Percentiles rank a stretch among this genome's conserved stretches.
Evolutionary conservation across 495 filamentous ascomycete species (phyloP).

Genomic region (Aspergillus biplanus): DNA sequence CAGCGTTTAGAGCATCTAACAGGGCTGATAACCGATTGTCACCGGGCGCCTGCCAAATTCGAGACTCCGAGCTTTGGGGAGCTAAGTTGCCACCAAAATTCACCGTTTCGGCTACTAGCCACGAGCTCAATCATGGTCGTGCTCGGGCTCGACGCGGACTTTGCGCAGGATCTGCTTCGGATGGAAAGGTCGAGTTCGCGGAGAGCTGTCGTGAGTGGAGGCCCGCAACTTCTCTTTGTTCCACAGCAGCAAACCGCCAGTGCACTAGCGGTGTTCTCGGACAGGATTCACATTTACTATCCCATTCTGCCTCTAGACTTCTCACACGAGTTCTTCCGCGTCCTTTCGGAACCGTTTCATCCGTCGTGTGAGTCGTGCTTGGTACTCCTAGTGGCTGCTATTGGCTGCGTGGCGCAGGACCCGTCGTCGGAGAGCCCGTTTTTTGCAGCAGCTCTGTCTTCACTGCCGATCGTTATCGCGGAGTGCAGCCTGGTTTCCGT

Average conservation of each 20-base stretch:
- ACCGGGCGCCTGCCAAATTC: not conserved
- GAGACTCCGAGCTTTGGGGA: not conserved
- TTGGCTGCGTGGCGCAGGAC: conserved; percentile 10
- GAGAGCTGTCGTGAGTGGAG: not conserved
- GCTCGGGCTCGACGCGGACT: not conserved
- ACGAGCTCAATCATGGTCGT: conserved; percentile 1
- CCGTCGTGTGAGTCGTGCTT: conserved; percentile 11
- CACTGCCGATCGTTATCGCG: conserved; percentile 7
- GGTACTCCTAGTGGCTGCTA: conserved; percentile 9
- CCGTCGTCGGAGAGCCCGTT: conserved; percentile 3
- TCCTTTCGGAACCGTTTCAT: not conserved
- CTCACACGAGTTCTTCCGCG: conserved; percentile 3
- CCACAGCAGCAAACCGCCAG: not conserved
- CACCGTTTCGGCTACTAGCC: conserved; percentile 1
- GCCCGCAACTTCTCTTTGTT: not conserved
- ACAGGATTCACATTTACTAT: conserved; percentile 11
- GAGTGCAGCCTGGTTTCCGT: conserved; percentile 12
- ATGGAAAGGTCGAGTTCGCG: not conserved
- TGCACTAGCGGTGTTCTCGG: conserved; percentile 8
- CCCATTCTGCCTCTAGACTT: conserved; percentile 15
- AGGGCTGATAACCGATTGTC: not conserved
- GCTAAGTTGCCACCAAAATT: conserved; percentile 4
- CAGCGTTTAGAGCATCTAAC: not conserved
- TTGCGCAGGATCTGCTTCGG: not conserved
- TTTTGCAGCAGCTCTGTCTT: conserved; percentile 12